Base-by-base conservation (phyloP, 139 green algal genomes). In the Asterochloris erici region DNA sequence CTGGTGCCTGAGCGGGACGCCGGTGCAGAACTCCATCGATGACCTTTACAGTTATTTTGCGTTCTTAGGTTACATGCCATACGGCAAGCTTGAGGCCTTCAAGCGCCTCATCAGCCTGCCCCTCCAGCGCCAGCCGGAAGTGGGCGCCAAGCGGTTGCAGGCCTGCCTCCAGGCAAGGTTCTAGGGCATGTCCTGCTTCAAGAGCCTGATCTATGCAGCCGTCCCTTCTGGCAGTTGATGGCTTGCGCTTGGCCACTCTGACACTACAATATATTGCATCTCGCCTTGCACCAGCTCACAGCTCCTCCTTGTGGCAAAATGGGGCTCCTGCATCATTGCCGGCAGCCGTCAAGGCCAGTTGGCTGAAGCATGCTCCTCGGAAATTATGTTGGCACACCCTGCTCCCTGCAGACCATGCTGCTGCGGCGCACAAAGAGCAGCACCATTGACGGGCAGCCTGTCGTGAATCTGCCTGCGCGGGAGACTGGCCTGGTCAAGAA, bases 1-100 rank as follows among this genome's bases (percentile, higher is more conserved):
- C 66, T 98, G 96, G 96, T 98, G 94, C 83, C 87, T 98, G 63
- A 94, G 79, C 28, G 96, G 96, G 60, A 99, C 96, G 68, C 96
- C 96, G 28, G 96, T 98, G 23, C 95, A 98, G 85, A 99, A 99
- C 91, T 90, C 86, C 29, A 82, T 99, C 63, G 92, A 96, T 69
- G 96, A 99, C 85, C 87, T 99, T 19, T 97, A 93, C 83, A 87
- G 81, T 16, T 97, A 97, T 88, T 97, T 98, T 83, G 84, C 86
- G 76, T 98, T 95, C 84, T 82, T 95, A 77, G 80, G 82, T 60
- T 88, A 90, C 86, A 23, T 92, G 87, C 91, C 91, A n/a, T 93
- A 93, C 87, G 77, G 66, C 82, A 70, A 91, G 38, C 71, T 78
- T 12, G 63, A 77, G 24, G 63, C 81, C 64, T 97, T 96, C 88